These are phyloP conservation scores for Ganoderma boninense DNA, from an alignment of 1,284 basidiomycete genomes.

Conservation along the genomic window DNA sequence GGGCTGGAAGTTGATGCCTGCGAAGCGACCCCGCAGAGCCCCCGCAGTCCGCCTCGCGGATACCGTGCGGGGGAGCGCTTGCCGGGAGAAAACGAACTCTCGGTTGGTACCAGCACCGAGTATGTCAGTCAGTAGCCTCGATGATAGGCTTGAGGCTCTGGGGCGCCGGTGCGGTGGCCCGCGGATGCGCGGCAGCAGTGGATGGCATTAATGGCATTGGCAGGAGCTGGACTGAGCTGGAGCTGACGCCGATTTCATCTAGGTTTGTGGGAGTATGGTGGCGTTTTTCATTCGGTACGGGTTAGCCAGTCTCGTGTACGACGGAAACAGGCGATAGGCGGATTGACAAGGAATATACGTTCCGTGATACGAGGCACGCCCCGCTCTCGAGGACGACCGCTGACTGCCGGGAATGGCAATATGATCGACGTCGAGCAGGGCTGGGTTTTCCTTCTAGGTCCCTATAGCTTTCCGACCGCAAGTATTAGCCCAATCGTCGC, in stretches of 20 bases:
- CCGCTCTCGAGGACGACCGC: background rate
- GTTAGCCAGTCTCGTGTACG: constrained; percentile 86
- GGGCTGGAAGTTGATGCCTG: too few relatives aligned
- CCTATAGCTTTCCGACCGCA: background rate
- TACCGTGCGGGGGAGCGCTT: background rate
- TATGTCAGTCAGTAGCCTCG: background rate
- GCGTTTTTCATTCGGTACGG: constrained; percentile 90
- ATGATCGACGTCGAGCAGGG: background rate
- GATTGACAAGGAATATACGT: background rate
- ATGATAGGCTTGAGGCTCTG: too few relatives aligned
- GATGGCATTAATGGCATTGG: too few relatives aligned
- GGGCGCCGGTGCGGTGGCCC: too few relatives aligned
- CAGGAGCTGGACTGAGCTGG: too few relatives aligned
- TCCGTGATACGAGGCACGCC: constrained; percentile 6
- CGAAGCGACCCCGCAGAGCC: background rate
- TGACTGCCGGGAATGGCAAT: background rate
- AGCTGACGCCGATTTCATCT: constrained; percentile 10
- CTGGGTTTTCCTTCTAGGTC: background rate
- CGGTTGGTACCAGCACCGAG: too few relatives aligned
- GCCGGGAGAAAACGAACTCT: background rate
- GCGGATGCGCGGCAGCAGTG: constrained; percentile 7
- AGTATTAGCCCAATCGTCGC: background rate
- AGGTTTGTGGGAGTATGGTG: constrained; percentile 62
- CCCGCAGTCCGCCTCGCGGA: background rate
- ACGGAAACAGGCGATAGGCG: constrained; percentile 80